Base-by-base conservation (phyloP, 768 basidiomycete species). In the Termitomyces eurrhizus region DNA sequence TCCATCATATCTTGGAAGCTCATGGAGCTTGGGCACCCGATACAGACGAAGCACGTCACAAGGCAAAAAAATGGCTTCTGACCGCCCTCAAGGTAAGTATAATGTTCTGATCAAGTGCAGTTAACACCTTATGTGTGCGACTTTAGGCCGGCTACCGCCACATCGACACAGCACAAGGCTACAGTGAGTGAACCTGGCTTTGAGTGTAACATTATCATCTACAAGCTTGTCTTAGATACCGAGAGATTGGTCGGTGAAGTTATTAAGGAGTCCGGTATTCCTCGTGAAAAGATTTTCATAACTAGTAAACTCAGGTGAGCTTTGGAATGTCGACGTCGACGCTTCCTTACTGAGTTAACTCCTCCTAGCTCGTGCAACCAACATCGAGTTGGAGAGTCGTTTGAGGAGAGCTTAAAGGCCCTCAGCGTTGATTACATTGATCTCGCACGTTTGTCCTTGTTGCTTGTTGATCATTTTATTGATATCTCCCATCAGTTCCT, bases 371-470 rank as follows among this genome's bases (percentile, higher is more conserved):
- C 39, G 26, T 13, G 18, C 11, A 77, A 80, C 49, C 73, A 75
- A 13, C 62, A 67, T 32, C 64, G 68, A 5, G 79, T 83, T 2
- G 64, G 69, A 33, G 69, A 77, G 53, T 75, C 75, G 0, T 77
- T 84, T 53, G 70, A 80, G 37, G 70, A 75, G 45, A 79, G 77
- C 55, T 63, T 83, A 46, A 64, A 70, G 5, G 72, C 72, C 49
- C 70, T 83, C 6, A 76, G 71, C 11, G 57, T 77, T 3, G 79
- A 73, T 16, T 83, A 84, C 64, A 73, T 83, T 49, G 84, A 85
- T 68, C 72, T 83, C 46, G 76, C 76, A 50, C 16, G 69, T 62
- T 21, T 26, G 4, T 24, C 32, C 52, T 26, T 14, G 24, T 32
- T 16, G 8, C n/a, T 26, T 35, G 26, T 9, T 29, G 36, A 45